These are phyloP conservation scores for Salix dunnii DNA, from an alignment of 345 rosid genomes.

Conservation along the genomic window DNA sequence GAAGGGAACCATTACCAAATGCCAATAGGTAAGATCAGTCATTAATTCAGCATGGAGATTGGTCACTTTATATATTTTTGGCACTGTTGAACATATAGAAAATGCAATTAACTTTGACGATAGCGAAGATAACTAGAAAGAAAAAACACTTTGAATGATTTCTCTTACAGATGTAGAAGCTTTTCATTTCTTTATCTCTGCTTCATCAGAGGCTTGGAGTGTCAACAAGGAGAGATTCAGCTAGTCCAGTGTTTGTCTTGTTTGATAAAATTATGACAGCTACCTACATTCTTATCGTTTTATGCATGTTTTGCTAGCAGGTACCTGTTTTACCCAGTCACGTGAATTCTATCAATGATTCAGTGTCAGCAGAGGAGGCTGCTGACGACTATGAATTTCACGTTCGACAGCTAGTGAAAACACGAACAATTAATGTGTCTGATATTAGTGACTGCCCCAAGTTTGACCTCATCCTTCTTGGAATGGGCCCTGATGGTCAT, in stretches of 20 bases:
- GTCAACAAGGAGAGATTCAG: not conserved
- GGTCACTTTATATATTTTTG: not conserved
- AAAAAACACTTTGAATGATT: not conserved
- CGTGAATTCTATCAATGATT: conserved; percentile 74
- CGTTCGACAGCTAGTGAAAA: conserved; percentile 68
- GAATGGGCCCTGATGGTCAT: conserved; percentile 87
- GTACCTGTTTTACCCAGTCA: conserved; percentile 74
- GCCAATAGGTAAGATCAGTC: not conserved
- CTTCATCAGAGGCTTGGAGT: not conserved
- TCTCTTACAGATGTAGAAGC: not conserved
- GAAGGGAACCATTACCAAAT: not conserved
- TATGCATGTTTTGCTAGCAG: conserved; percentile 32
- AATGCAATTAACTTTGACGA: not conserved
- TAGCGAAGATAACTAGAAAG: not conserved
- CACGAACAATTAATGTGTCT: conserved; percentile 59
- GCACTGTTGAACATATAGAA: not conserved
- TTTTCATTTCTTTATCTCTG: not conserved
- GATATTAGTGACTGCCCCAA: conserved; percentile 79
- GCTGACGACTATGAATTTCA: conserved; percentile 67
- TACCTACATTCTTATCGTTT: conserved; percentile 3
- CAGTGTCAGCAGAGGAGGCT: conserved; percentile 76
- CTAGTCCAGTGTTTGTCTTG: not conserved
- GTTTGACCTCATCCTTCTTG: conserved; percentile 86
- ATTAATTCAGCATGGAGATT: not conserved
- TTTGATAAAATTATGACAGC: not conserved